Evolutionary conservation across 495 filamentous ascomycete species (phyloP), one percentile per base, ranked within the genome.

Genomic region (Sporormia fimetaria): DNA sequence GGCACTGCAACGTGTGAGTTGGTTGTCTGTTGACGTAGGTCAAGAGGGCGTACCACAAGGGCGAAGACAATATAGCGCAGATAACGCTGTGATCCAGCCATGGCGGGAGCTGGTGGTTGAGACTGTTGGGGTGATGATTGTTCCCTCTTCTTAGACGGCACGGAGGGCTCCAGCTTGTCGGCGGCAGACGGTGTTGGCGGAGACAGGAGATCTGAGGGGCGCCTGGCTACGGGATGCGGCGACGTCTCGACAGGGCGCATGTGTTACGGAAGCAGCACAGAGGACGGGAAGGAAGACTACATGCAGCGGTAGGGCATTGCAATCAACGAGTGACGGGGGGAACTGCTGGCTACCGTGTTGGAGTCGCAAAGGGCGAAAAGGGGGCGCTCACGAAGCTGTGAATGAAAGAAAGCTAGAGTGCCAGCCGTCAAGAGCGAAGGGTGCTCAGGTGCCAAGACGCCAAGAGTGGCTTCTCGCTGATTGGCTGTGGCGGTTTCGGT

Each of bases 41-140:
- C 37, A 15, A 17, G 17, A 23, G 14, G 28, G 67, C 83, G 58
- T 66, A 96, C 90, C 51, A 92, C 76, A 55, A 84, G 74, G 42
- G 86, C 80, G 52, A 95, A 75, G 43, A 94, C 64, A 49, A 94
- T 76, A 64, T 96, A 95, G 59, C 92, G 84, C 58, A 88, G 31
- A 37, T 63, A 64, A 11, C 61, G 46, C 44, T 57, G 55, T 12
- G 55, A 53, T 39, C 57, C 58, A 8, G 60, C 58, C 60, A 63
- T 63, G 17, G 18, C 37, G 29, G 42, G 21, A 48, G 26, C 30
- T 49, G 53, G n/a, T 53, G 51, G 18, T 44, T 27, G 2, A 15
- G 30, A 17, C 18, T 20, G n/a, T 39, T 43, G 44, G 41, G n/a
- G n/a, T n/a, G n/a, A n/a, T n/a, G n/a, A 48, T 40, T 25, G 41